Base-by-base conservation (phyloP, 768 basidiomycete species). In the Russula brevipes region DNA sequence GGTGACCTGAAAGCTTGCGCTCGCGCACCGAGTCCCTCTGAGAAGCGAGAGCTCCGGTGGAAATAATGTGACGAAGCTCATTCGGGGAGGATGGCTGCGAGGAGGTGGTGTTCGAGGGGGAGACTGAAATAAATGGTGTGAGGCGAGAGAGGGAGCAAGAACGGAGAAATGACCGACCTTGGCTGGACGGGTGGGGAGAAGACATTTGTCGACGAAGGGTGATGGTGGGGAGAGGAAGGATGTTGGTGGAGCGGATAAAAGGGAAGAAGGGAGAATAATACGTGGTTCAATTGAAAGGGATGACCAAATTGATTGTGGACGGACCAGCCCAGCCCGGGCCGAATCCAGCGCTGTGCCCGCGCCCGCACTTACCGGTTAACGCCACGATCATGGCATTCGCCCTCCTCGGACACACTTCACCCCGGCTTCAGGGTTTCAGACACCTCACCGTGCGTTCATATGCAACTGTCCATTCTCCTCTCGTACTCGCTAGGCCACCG, bases 31-130 rank as follows among this genome's bases (percentile, higher is more conserved):
- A 74, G 71, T 64, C 76, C 72, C 57, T 74, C 70, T 31, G 79
- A 72, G 57, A 77, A 69, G 54, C 75, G 61, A 85, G 77, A 51
- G 76, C 73, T 12, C 76, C 73, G 36, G 75, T 75, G 33, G 83
- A 84, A 19, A 81, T 81, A 75, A 85, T 82, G 69, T 81, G 82
- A 49, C 83, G 80, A 52, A 84, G 76, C 70, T 84, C 82, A 54
- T 75, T 71, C 57, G 77, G 67, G 0, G 69, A 61, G 49, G 64
- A 68, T 39, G 60, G 56, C 31, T 52, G 65, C 19, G 55, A 57
- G 14, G 64, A 61, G 14, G 56, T 38, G 46, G 19, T 57, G 31
- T 57, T 57, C 12, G 60, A 55, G 39, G 66, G 66, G 41, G 62
- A 64, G 11, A 59, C 67, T 68, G 47, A 30, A 54, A 42, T 17